Evolutionary conservation across 164 flowering plant species (phyloP), one percentile per base, ranked within the genome.

Genomic region (Taxillus chinensis): DNA sequence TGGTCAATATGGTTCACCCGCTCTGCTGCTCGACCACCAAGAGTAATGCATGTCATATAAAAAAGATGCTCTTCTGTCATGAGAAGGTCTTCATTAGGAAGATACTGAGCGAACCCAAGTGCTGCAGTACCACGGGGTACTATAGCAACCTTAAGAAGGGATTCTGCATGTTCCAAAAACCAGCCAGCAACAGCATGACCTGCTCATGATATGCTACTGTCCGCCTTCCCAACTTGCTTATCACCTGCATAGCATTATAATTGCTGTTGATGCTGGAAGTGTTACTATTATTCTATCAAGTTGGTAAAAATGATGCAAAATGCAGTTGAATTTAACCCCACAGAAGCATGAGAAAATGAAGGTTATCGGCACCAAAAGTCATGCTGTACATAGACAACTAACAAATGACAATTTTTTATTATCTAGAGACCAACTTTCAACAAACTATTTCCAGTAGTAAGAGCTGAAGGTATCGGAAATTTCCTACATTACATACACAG

Each of bases 131-230:
- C 60, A 37, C 42, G 42, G n/a, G 60, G 60, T 38, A 57, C 60
- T 9, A 57, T 38, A 38, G 60, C 39, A 41, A 38, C 60, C 45
- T 57, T 8, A 0, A 57, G 45, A 7, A 57, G 11, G 42, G 60
- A 41, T 57, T 57, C 60, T 13, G 42, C 60, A 38, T 57, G 60
- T 57, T 57, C 60, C 60, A 57, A 57, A 14, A 57, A 57, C 60
- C 60, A 57, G 17, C 11, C 42, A 57, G 60, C 60, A 57, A 57
- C 60, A 39, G 60, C 60, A 57, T 57, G 60, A 12, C 60, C 42
- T 13, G 60, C 12, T 57, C 42, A 14, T 57, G 60, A 11, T 57
- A 57, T 13, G 60, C 60, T 5, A 57, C 60, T 5, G 42, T 57
- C 5, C 41, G 60, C 3, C 60, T 41, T 57, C 39, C 60, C 41